Base-by-base conservation (phyloP, 2,329 filamentous ascomycete genomes). In the Alternaria sp. region DNA sequence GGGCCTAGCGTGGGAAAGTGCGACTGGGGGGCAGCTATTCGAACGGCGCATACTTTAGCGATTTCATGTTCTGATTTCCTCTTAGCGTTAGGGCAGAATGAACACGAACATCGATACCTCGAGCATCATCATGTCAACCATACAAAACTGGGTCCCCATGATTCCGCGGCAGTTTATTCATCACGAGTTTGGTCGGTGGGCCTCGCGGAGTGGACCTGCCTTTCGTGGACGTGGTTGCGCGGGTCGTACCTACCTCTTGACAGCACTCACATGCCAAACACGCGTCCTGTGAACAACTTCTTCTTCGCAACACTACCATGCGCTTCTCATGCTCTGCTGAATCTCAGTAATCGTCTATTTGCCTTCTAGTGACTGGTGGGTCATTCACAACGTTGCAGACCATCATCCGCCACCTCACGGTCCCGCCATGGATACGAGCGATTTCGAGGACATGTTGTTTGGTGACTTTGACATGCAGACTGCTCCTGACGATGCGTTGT, bases 401-500 rank as follows among this genome's bases (percentile, higher is more conserved):
- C 24, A 29, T 21, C 6, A 6, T 17, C 5, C 36, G 28, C 13
- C 26, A 6, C 28, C 28, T n/a, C n/a, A 17, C n/a, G 10, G 10
- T 41, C 36, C 36, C 41, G 41, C 46, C 1, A 75, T 75, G 73
- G 59, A 74, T 13, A 37, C 36, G 21, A 55, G 60, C n/a, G 58
- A 61, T 28, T 39, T 64, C 34, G 69, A 78, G 8, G 72, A 76
- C 39, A 70, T 75, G 52, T 68, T 78, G 5, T 74, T 77, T 48
- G 63, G 61, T 17, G 40, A 51, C 7, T 42, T 52, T 26, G 60
- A 58, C 11, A 67, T 68, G 1, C 69, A 72, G 23, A 60, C 58
- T 8, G 56, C 54, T n/a, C 24, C 62, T 7, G 64, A 65, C 3
- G 59, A 63, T 33, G 7, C 40, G 23, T 54, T 59, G 44, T 52